phyloP scores from a whole-genome alignment of 352 stramenopile genomes.

The Phytophthora nicotianae region DNA sequence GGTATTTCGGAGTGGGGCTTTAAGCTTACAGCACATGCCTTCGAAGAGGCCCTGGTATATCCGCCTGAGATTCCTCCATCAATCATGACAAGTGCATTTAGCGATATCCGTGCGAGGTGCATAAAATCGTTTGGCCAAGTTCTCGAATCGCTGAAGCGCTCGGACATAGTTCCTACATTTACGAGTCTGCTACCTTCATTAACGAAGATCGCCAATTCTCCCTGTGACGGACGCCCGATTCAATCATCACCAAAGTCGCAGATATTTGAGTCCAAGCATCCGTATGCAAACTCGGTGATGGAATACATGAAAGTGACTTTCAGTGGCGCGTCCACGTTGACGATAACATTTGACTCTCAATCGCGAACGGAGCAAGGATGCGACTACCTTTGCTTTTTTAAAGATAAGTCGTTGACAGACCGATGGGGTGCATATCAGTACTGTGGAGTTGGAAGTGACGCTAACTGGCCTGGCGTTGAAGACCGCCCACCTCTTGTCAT shows the following conservation, averaged over 20 bases:
- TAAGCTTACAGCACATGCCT: constrained; percentile 75
- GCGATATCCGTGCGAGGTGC: constrained; percentile 62
- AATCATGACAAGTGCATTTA: constrained; percentile 43
- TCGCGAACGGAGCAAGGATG: constrained; percentile 69
- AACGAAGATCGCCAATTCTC: constrained; percentile 48
- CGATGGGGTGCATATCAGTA: constrained; percentile 72
- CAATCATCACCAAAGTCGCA: constrained; percentile 58
- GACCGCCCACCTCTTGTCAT: constrained; percentile 76
- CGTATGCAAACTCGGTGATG: constrained; percentile 80
- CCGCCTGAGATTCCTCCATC: constrained; percentile 63
- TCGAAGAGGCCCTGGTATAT: constrained; percentile 53
- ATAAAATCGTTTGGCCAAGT: constrained; percentile 56
- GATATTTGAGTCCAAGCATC: constrained; percentile 86
- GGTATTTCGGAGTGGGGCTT: constrained; percentile 78
- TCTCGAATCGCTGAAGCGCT: constrained; percentile 28
- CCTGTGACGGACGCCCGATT: constrained; percentile 49
- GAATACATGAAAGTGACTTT: constrained; percentile 86
- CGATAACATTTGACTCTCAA: constrained; percentile 75
- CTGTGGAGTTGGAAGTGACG: constrained; percentile 60
- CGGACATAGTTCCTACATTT: constrained; percentile 18
- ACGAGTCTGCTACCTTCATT: constrained; percentile 40
- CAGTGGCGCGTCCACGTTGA: constrained; percentile 58
- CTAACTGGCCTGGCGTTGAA: constrained; percentile 82
- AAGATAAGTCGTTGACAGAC: constrained; percentile 71
- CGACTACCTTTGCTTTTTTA: constrained; percentile 89